These are phyloP conservation scores for Mycena alexandri DNA, from an alignment of 768 basidiomycete species.

Conservation along the genomic window DNA sequence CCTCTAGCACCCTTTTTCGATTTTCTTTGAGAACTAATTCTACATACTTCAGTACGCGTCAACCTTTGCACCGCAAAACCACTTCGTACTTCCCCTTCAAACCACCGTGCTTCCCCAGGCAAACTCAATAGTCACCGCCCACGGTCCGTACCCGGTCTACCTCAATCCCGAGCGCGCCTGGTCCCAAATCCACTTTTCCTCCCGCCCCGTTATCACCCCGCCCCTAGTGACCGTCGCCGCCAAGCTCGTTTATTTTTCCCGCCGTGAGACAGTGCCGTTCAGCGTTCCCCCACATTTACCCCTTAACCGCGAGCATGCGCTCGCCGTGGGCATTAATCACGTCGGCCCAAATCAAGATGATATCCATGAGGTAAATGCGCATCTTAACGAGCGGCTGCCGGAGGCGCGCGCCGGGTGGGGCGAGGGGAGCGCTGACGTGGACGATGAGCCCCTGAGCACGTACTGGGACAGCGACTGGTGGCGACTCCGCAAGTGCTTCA, in stretches of 20 bases:
- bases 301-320: conserved; percentile 44
- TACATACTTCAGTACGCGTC: conserved; percentile 60
- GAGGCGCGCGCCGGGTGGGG: conserved; percentile 21
- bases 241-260: conserved; percentile 72
- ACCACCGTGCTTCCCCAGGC: conserved; percentile 36
- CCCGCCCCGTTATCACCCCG: conserved; percentile 43
- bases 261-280: conserved; percentile 64
- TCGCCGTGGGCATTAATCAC: conserved; percentile 38
- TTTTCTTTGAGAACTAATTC: conserved; percentile 15
- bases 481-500: conserved; percentile 57
- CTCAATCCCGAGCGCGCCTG: conserved; percentile 49
- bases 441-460: conserved; percentile 45
- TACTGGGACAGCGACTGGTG: conserved; percentile 68
- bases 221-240: conserved; percentile 71
- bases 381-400: conserved; percentile 48
- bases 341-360: conserved; percentile 68
- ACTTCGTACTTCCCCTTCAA: conserved; percentile 66
- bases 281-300: conserved; percentile 55
- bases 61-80: conserved; percentile 71
- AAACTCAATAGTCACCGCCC: conserved; percentile 48
- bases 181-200: conserved; percentile 46
- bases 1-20: not conserved
- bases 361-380: conserved; percentile 67
- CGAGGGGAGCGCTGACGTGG: not conserved
- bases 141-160: conserved; percentile 65